Evolutionary conservation across 1,139 yeast species (phyloP).

Genomic region (Geotrichum restrictum): DNA sequence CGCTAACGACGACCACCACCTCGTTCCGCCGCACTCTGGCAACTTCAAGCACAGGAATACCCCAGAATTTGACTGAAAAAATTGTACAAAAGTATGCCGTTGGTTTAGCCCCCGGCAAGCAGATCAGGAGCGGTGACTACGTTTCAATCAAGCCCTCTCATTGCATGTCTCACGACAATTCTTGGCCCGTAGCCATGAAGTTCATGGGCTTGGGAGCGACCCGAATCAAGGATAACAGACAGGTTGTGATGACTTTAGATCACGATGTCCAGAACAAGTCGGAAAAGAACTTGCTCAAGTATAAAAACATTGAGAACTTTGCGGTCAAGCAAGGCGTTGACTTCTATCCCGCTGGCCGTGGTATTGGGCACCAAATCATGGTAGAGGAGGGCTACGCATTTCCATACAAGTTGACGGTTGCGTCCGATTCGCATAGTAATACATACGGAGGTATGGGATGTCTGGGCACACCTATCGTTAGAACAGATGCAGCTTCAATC

Average conservation of each 20-base stretch:
- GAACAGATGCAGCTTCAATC: constrained; percentile 97
- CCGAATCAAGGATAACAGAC: constrained; percentile 74
- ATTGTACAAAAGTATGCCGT: constrained; percentile 92
- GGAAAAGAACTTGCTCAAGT: constrained; percentile 82
- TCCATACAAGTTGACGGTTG: constrained; percentile 89
- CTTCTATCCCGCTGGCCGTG: constrained; percentile 97
- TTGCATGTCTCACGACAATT: constrained; percentile 98
- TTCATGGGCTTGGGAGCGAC: constrained; percentile 93
- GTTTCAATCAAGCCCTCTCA: constrained; percentile 93
- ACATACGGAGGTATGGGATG: constrained; percentile 97
- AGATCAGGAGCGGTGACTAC: constrained; percentile 85
- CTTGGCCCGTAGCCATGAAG: constrained; percentile 98
- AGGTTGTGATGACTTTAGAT: constrained; percentile 91
- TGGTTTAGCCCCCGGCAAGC: constrained; percentile 65
- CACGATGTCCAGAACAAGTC: constrained; percentile 95
- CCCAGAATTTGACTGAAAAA: constrained; percentile 88
- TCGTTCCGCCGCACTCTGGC: constrained; percentile 20
- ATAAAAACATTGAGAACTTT: constrained; percentile 79
- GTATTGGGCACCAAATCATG: constrained; percentile 98
- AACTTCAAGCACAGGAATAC: constrained; percentile 18
- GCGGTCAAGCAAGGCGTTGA: constrained; percentile 92
- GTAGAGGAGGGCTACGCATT: constrained; percentile 98
- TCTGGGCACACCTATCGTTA: constrained; percentile 92
- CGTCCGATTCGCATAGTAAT: constrained; percentile 96
- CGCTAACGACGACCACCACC: constrained; percentile 1